phyloP scores from a whole-genome alignment of 106 monocot species.

The Alisma plantagoaquatica region DNA sequence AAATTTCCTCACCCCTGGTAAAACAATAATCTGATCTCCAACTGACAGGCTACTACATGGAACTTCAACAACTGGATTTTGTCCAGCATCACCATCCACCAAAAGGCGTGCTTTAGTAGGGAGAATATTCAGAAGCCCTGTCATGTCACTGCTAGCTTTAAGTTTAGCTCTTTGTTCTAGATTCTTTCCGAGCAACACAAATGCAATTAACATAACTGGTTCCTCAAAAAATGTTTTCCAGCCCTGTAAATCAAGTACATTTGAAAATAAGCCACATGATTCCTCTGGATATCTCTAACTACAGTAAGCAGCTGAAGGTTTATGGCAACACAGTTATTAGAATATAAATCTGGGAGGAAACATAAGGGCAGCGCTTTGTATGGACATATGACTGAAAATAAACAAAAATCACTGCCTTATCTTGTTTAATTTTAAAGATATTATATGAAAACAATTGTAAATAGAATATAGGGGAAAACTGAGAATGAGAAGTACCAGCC shows the following conservation, averaged over 20 bases:
- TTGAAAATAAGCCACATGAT: too few relatives aligned
- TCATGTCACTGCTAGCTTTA: conserved; percentile 99
- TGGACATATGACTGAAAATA: too few relatives aligned
- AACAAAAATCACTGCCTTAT: too few relatives aligned
- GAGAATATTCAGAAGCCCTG: conserved; percentile 87
- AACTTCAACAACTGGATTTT: conserved; percentile 67
- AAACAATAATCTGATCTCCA: conserved; percentile 79
- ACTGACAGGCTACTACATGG: conserved; percentile 69
- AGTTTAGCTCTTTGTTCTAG: conserved; percentile 98
- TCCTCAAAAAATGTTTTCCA: conserved; percentile 99
- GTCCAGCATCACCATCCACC: conserved; percentile 31
- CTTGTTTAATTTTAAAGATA: too few relatives aligned
- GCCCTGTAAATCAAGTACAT: conserved; percentile 74
- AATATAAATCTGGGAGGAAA: too few relatives aligned
- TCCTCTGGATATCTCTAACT: too few relatives aligned
- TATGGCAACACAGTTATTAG: too few relatives aligned
- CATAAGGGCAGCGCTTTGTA: too few relatives aligned
- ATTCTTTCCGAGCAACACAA: conserved; percentile 95
- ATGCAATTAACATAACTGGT: conserved; percentile 97
- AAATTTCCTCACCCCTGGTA: conserved; percentile 68
- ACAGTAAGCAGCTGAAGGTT: too few relatives aligned
- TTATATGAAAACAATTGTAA: too few relatives aligned
- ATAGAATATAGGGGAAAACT: too few relatives aligned
- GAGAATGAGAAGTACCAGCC: conserved; percentile 52
- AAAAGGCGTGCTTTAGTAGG: conserved; percentile 87